phyloP scores from a whole-genome alignment of 208 protist species.

The Novymonas esmeraldas region DNA sequence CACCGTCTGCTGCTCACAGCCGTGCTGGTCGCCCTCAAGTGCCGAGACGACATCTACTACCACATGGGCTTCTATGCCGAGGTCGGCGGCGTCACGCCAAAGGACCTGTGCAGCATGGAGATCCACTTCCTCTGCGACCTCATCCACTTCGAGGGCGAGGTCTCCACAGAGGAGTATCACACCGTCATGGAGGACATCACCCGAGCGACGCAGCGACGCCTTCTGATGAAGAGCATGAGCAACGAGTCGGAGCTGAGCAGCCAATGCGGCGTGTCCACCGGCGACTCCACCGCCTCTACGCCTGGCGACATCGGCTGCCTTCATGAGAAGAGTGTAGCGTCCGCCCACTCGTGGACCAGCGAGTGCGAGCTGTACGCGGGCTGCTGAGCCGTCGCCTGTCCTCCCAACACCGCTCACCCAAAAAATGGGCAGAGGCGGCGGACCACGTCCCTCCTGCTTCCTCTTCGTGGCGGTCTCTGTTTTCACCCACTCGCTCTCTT shows the following conservation, averaged over 20 bases:
- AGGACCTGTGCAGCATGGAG: constrained; percentile 85
- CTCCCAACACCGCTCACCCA: not conserved
- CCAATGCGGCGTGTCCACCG: constrained; percentile 28
- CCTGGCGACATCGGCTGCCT: constrained; percentile 12
- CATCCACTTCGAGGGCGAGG: constrained; percentile 54
- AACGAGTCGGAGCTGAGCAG: constrained; percentile 22
- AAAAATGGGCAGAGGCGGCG: too few relatives aligned
- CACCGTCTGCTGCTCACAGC: constrained; percentile 79
- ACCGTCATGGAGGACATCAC: constrained; percentile 47
- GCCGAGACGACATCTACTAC: constrained; percentile 82
- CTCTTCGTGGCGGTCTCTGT: not conserved
- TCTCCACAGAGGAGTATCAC: constrained; percentile 45
- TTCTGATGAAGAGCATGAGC: constrained; percentile 19
- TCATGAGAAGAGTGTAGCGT: not conserved
- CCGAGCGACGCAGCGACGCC: not conserved
- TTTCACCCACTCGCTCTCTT: too few relatives aligned
- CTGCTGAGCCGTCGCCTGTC: constrained; percentile 1
- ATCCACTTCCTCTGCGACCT: constrained; percentile 70
- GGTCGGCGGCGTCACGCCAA: constrained; percentile 69
- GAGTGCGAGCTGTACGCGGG: constrained; percentile 39
- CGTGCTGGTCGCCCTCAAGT: constrained; percentile 81
- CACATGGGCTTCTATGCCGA: constrained; percentile 87
- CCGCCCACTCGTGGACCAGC: constrained; percentile 30
- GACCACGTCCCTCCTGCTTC: not conserved
- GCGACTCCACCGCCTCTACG: constrained; percentile 21